Evolutionary conservation across 768 basidiomycete species (phyloP).

Genomic region (Lentinus brumalis): DNA sequence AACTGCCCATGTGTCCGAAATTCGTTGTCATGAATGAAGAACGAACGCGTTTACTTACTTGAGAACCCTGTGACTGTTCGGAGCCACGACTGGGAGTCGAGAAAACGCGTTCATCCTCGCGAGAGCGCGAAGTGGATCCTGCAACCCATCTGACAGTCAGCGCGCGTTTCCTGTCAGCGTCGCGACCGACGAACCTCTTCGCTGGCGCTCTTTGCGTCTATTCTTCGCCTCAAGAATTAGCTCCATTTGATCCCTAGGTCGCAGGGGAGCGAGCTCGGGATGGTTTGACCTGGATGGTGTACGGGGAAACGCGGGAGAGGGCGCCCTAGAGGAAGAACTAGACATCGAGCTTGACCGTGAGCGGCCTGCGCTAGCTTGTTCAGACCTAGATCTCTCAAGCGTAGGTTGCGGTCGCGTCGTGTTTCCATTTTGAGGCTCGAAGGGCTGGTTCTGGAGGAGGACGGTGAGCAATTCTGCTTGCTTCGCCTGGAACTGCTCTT

Average conservation of each 20-base stretch:
- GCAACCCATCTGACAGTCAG: background rate
- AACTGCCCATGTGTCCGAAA: constrained; percentile 12
- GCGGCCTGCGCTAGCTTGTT: constrained; percentile 21
- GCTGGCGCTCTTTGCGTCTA: constrained; percentile 49
- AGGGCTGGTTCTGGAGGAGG: constrained; percentile 16
- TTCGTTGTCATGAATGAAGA: constrained; percentile 17
- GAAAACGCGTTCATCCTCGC: constrained; percentile 25
- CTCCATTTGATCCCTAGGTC: constrained; percentile 76
- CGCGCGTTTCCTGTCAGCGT: background rate
- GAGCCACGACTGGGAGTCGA: constrained; percentile 9
- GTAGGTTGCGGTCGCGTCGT: background rate
- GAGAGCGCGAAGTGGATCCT: constrained; percentile 27
- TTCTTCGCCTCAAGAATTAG: constrained; percentile 71
- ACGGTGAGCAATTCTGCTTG: constrained; percentile 13
- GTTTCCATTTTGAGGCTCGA: constrained; percentile 5
- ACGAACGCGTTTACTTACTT: constrained; percentile 50
- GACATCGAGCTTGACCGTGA: constrained; percentile 48
- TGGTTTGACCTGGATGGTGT: constrained; percentile 70
- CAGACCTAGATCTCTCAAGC: background rate
- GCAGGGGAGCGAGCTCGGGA: constrained; percentile 50
- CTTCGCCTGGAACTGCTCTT: constrained; percentile 18
- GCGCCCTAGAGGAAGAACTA: constrained; percentile 37
- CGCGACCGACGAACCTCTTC: constrained; percentile 44
- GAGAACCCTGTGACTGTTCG: constrained; percentile 10
- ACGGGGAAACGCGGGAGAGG: constrained; percentile 45